Conservation (phyloP, 2,329 filamentous ascomycete genomes). For the Thelonectria olida region DNA sequence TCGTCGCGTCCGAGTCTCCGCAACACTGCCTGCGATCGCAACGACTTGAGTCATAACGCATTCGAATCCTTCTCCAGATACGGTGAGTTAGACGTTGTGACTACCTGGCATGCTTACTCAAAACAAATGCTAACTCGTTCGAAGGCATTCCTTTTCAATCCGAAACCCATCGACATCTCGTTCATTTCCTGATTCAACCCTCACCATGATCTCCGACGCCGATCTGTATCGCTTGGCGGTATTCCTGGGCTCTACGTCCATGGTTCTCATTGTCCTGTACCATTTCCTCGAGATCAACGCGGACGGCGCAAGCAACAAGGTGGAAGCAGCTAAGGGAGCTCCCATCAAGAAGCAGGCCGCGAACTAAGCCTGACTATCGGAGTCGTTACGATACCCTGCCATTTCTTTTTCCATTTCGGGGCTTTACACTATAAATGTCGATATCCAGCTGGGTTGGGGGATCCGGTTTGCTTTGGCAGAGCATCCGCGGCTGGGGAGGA, state of each 20-base stretch:
- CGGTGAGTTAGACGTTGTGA: background rate
- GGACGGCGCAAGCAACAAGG: slow-evolving; percentile 18
- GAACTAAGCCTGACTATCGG: slow-evolving; percentile 14
- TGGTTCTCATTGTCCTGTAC: slow-evolving; percentile 94
- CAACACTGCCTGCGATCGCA: slow-evolving; percentile 7
- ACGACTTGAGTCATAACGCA: background rate
- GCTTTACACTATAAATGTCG: slow-evolving; percentile 13
- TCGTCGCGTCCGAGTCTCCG: slow-evolving; percentile 17
- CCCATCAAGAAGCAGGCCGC: slow-evolving; percentile 28
- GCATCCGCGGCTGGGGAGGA: background rate
- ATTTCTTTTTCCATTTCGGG: slow-evolving; percentile 1
- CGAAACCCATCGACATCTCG: slow-evolving; percentile 9
- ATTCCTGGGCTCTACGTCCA: slow-evolving; percentile 87
- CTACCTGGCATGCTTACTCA: background rate
- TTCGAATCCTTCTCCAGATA: background rate
- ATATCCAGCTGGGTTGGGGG: background rate
- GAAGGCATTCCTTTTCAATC: slow-evolving; percentile 14
- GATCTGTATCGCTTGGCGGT: slow-evolving; percentile 92
- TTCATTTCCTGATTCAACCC: slow-evolving; percentile 15
- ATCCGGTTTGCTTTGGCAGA: background rate
- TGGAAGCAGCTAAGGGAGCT: slow-evolving; percentile 21
- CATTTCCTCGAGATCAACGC: slow-evolving; percentile 97
- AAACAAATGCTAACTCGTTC: slow-evolving; percentile 19
- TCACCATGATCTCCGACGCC: slow-evolving; percentile 91
- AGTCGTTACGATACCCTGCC: background rate